Conservation (phyloP, 2,329 filamentous ascomycete species). For the Phyllosticta citrichinensis region DNA sequence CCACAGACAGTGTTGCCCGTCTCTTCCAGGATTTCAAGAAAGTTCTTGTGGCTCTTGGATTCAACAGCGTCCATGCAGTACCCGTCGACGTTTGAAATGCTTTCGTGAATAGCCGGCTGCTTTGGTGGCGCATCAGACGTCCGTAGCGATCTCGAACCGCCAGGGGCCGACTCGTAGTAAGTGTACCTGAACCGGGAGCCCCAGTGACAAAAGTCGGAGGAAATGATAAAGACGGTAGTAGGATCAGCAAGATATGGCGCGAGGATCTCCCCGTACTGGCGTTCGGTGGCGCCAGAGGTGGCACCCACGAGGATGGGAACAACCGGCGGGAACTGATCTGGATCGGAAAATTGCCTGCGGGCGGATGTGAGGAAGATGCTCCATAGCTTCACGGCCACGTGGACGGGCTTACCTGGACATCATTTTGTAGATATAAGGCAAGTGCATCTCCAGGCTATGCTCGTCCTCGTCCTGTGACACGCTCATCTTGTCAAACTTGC, state of each 20-base stretch:
- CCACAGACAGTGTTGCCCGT: constrained; percentile 93
- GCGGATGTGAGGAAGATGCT: background rate
- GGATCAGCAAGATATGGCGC: constrained; percentile 68
- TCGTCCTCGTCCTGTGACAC: constrained; percentile 62
- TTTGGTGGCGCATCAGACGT: constrained; percentile 22
- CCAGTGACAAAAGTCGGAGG: constrained; percentile 98
- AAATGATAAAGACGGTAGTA: constrained; percentile 73
- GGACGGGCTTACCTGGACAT: constrained; percentile 37
- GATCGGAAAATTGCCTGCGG: constrained; percentile 21
- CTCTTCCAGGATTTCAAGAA: constrained; percentile 55
- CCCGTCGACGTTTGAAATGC: constrained; percentile 70
- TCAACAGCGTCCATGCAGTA: constrained; percentile 78
- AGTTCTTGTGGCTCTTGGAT: constrained; percentile 59
- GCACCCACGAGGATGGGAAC: constrained; percentile 81
- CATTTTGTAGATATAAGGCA: constrained; percentile 84
- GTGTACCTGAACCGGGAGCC: constrained; percentile 75
- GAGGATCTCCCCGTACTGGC: constrained; percentile 57
- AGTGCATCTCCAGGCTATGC: constrained; percentile 93
- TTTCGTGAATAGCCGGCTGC: constrained; percentile 63
- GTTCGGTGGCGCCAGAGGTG: constrained; percentile 57
- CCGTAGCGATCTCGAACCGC: constrained; percentile 25
- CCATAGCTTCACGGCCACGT: background rate
- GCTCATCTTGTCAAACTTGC: constrained; percentile 57
- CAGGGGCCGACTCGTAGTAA: constrained; percentile 53
- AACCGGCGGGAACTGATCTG: constrained; percentile 58